Conservation (phyloP, 257 asterid species). For the Forsythia suspensa region DNA sequence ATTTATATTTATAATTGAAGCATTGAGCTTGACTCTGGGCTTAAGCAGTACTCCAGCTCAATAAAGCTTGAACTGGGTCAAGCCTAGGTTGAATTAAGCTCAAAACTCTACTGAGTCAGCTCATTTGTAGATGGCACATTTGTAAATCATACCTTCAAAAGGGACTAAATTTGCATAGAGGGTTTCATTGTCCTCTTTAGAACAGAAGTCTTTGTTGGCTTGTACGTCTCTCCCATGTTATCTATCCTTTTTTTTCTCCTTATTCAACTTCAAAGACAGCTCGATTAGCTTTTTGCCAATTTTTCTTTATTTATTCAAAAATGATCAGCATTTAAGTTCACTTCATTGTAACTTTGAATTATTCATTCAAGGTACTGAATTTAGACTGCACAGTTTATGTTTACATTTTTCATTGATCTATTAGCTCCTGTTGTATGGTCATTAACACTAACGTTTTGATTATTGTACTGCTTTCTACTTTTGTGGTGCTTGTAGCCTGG, state of each 20-base stretch:
- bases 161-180: neutral
- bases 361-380: slow-evolving; percentile 2
- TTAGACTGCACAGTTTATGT: neutral
- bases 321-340: neutral
- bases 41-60: neutral
- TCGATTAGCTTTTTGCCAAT: slow-evolving; percentile 2
- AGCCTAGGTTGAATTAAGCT: neutral
- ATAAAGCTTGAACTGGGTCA: neutral
- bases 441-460: slow-evolving; percentile 9
- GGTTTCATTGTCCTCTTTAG: neutral
- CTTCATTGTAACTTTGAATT: neutral
- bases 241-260: neutral
- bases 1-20: neutral
- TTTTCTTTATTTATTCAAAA: neutral
- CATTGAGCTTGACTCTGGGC: neutral
- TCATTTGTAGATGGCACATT: neutral
- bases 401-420: slow-evolving; percentile 4
- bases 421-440: slow-evolving; percentile 14
- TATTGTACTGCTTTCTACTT: slow-evolving; percentile 26
- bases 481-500: slow-evolving; percentile 72
- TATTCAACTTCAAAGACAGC: slow-evolving; percentile 15
- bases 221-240: neutral
- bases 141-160: neutral
- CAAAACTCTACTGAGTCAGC: neutral
- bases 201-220: neutral